phyloP scores from a whole-genome alignment of 73 alveolate genomes.

The Blepharisma japonicum region DNA sequence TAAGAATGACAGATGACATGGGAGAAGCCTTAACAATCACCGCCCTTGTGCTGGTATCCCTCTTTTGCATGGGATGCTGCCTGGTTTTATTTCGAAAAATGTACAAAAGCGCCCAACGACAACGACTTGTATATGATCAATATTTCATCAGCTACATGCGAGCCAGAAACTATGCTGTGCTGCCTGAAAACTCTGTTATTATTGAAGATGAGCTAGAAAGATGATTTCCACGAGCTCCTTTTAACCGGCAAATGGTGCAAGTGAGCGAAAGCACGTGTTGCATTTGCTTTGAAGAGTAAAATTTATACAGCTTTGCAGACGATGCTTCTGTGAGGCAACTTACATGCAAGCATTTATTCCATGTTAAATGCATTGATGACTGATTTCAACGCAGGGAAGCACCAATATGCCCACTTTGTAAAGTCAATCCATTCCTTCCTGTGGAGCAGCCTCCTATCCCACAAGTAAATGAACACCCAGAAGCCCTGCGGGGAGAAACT shows the following conservation, averaged over 20 bases:
- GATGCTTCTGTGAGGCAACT: background rate
- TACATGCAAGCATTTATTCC: background rate
- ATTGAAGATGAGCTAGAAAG: background rate
- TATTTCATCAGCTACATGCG: background rate
- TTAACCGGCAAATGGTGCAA: background rate
- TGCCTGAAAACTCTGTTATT: background rate
- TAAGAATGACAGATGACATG: background rate
- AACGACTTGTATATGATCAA: background rate
- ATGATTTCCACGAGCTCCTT: background rate
- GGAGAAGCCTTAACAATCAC: background rate
- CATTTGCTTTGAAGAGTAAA: constrained; percentile 4
- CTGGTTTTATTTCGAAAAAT: background rate
- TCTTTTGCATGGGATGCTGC: constrained; percentile 9
- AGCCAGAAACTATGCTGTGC: background rate
- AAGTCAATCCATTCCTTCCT: background rate
- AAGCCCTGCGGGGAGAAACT: too few relatives aligned
- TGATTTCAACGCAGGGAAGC: background rate
- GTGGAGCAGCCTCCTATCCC: background rate
- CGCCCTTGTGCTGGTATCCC: background rate
- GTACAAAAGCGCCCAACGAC: background rate
- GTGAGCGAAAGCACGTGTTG: background rate
- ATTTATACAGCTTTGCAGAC: background rate
- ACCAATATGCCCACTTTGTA: background rate
- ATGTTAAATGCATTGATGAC: background rate
- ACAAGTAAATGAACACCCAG: too few relatives aligned